These are phyloP conservation scores for Puccinia triticina DNA, from an alignment of 1,284 basidiomycete genomes.

Conservation along the genomic window DNA sequence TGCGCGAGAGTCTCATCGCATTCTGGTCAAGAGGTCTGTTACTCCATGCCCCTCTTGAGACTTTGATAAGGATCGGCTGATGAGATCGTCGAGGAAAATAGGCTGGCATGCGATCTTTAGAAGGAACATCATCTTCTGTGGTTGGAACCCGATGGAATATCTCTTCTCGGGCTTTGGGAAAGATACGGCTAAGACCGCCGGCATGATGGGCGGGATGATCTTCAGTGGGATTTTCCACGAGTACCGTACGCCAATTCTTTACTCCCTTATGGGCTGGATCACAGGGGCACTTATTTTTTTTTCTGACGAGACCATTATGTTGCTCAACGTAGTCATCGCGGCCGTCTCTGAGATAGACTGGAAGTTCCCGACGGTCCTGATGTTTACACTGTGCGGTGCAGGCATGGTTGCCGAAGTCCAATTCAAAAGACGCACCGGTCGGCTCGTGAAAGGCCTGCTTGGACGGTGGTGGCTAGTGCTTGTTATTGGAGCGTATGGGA, in stretches of 20 bases:
- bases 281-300: too few relatives aligned
- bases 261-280: too few relatives aligned
- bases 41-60: too few relatives aligned
- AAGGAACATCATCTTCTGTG: constrained; percentile 46
- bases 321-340: constrained; percentile 19
- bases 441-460: constrained; percentile 5
- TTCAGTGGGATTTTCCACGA: constrained; percentile 52
- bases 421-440: constrained; percentile 38
- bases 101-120: constrained; percentile 52
- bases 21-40: constrained; percentile 50
- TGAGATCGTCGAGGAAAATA: background rate
- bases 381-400: constrained; percentile 26
- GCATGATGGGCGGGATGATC: constrained; percentile 45
- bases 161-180: constrained; percentile 32
- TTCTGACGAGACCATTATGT: background rate
- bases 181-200: constrained; percentile 9
- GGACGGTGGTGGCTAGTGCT: constrained; percentile 27
- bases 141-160: constrained; percentile 41
- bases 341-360: constrained; percentile 36
- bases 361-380: constrained; percentile 41
- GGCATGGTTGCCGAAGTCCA: constrained; percentile 36
- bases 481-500: constrained; percentile 20
- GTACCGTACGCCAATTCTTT: constrained; percentile 24
- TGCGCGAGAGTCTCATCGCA: constrained; percentile 18
- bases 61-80: background rate